Evolutionary conservation across 495 filamentous ascomycete species (phyloP), one percentile per base, ranked within the genome.

Genomic region (Cairneyella variabilis): DNA sequence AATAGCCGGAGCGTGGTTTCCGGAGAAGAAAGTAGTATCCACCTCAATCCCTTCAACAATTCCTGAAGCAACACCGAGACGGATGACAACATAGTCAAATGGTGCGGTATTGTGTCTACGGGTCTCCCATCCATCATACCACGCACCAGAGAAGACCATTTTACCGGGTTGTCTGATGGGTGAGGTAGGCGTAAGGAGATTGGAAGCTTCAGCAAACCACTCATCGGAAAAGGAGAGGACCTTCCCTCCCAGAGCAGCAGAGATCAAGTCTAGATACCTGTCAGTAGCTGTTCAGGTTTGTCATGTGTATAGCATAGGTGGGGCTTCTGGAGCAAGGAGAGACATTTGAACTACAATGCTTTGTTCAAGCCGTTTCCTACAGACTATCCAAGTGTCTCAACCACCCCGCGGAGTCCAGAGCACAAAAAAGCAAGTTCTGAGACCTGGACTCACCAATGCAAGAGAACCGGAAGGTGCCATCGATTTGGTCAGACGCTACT

Each of bases 91-190:
- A 84, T 86, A 96, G 69, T 97, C 91, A 58, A 85, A 89, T 3
- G 82, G 77, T 22, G 81, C 75, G 0, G 77, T 69, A 66, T 97
- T 97, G 73, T 96, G 91, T 42, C 91, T 76, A 14, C 91, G 79
- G 2, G 90, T 95, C 68, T 97, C 91, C 91, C 91, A 96, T 21
- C 91, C 91, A 64, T 97, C 91, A 67, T 91, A 96, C 91, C 91
- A 97, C 20, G 89, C 88, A 54, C 91, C 91, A 9, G 89, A 80
- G 63, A 85, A 83, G 43, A 90, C 83, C 76, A 91, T 95, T 68
- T 90, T 82, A 51, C 89, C 90, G 0, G 85, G 84, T 57, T 86
- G 82, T 54, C 82, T 79, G 61, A 96, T 80, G 3, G 91, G 88
- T 3, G 86, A 71, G 0, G 80, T 80, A 1, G 88, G 86, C 14